Evolutionary conservation across 495 filamentous ascomycete genomes (phyloP), one percentile per base, ranked within the genome.

Genomic region (Cryomyces antarcticus): DNA sequence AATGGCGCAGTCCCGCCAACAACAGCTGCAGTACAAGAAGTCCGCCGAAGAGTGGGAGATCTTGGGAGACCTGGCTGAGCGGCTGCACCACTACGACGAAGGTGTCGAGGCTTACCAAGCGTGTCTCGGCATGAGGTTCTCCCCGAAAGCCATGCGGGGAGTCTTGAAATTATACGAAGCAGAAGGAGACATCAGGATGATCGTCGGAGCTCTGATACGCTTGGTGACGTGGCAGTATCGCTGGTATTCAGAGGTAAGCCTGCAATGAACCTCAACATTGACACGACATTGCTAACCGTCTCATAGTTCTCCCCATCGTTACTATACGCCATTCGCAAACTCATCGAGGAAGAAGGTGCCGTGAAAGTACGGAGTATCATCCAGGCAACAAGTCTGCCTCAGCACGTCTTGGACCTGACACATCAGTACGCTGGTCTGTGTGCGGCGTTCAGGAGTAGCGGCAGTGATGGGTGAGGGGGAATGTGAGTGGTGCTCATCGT

Each of bases 11-110:
- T 88, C 78, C 52, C 77, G 82, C 17, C 81, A 88, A 37, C 86
- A 94, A 56, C 74, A 80, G 34, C 78, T 88, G 53, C 78, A 83
- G 38, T 96, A 96, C 66, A 87, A 83, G 62, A 97, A 96, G 61
- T 86, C 80, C 3, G 77, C 89, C 6, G 84, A 92, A 46, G 89
- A 97, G 59, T 96, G 88, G 89, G 89, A 97, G 62, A 93, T 97
- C 45, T 76, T 97, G 2, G 89, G 92, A 41, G 82, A 85, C 51
- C 68, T 97, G 28, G 88, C 89, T 3, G 81, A 93, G 54, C 76
- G 89, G 34, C 71, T 97, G 41, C 89, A 96, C 60, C 84, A 94
- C 55, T 62, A 63, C 33, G 80, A 86, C 35, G 92, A 96, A 62
- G 81, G 80, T 1, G 77, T 86, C 17, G 89, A 97, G 60, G 89